phyloP scores from a whole-genome alignment of 805 yeast genomes.

The Teunomyces gatunensis region DNA sequence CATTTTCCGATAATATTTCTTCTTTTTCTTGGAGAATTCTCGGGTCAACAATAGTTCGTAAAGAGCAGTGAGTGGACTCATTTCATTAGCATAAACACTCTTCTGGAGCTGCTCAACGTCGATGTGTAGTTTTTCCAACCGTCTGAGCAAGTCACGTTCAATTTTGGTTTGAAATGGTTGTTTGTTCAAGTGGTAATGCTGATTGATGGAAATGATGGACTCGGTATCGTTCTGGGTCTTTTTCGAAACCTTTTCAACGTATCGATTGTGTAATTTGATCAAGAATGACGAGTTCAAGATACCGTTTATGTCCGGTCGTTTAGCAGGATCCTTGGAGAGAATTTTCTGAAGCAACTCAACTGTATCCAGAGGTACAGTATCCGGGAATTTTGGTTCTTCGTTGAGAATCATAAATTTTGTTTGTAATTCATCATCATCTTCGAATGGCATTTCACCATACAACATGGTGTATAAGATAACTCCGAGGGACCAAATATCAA shows the following conservation, averaged over 20 bases:
- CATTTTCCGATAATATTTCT: slow-evolving; percentile 26
- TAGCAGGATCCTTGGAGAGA: slow-evolving; percentile 62
- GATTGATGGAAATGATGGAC: slow-evolving; percentile 38
- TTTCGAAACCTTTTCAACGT: slow-evolving; percentile 16
- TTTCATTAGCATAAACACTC: slow-evolving; percentile 55
- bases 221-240: slow-evolving; percentile 29
- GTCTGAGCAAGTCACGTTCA: slow-evolving; percentile 63
- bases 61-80: slow-evolving; percentile 72
- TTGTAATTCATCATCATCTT: slow-evolving; percentile 69
- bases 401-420: slow-evolving; percentile 60
- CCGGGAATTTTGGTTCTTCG: slow-evolving; percentile 60
- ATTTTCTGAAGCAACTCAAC: slow-evolving; percentile 50
- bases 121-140: slow-evolving; percentile 58
- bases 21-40: slow-evolving; percentile 38
- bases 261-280: slow-evolving; percentile 29
- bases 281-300: slow-evolving; percentile 36
- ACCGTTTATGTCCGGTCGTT: slow-evolving; percentile 52
- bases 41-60: slow-evolving; percentile 67
- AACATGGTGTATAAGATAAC: slow-evolving; percentile 81
- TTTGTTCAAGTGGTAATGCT: slow-evolving; percentile 29
- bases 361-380: slow-evolving; percentile 48
- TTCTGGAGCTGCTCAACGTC: slow-evolving; percentile 58
- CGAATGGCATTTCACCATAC: slow-evolving; percentile 89
- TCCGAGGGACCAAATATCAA: slow-evolving; percentile 92
- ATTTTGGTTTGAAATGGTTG: slow-evolving; percentile 53